Base-by-base conservation (phyloP, 164 flowering plant genomes). In the Chloranthus sessilifolius region DNA sequence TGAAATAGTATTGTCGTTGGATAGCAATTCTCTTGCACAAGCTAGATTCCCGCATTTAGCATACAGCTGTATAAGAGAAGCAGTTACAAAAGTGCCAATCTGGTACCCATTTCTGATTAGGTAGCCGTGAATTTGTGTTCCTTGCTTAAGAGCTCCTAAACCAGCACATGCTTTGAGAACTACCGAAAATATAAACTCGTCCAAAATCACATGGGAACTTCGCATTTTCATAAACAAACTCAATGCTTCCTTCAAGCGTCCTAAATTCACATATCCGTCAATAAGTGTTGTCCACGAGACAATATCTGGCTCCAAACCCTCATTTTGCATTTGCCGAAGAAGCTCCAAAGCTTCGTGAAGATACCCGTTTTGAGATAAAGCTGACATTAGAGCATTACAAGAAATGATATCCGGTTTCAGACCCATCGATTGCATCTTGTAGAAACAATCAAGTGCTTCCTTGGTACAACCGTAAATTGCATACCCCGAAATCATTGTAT, bases 231-330 rank as follows among this genome's bases (percentile, higher is more conserved):
- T 23, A 28, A 58, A 49, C 48, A 58, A 23, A 41, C 23, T 31
- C 47, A 49, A 22, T 22, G 55, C 54, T 25, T 49, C 54, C 7
- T 27, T 23, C 11, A 58, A 33, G 24, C 15, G 30, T 11, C 62
- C 54, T 21, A 42, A 50, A 34, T 19, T 23, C 10, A 58, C 48
- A 25, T 40, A 50, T 16, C 55, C 62, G 4, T 30, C 23, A 4
- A 49, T 29, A 58, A 58, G 40, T 23, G 55, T 33, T 10, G 62
- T 58, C 62, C 62, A 58, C 6, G 55, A 58, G 19, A 51, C 36
- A 14, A 49, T 16, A 40, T 58, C 55, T 29, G 62, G 49, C 3
- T 58, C 40, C 54, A 58, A 42, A 24, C 61, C 54, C 5, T 29
- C 48, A 15, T 14, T 24, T 21, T 9, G 40, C 62, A 49, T 58